A percentile compares a stretch with the other conserved stretches of the same genome.
These are phyloP conservation scores for Phytophthora pisi DNA, from an alignment of 352 stramenopile species.

Conservation along the genomic window DNA sequence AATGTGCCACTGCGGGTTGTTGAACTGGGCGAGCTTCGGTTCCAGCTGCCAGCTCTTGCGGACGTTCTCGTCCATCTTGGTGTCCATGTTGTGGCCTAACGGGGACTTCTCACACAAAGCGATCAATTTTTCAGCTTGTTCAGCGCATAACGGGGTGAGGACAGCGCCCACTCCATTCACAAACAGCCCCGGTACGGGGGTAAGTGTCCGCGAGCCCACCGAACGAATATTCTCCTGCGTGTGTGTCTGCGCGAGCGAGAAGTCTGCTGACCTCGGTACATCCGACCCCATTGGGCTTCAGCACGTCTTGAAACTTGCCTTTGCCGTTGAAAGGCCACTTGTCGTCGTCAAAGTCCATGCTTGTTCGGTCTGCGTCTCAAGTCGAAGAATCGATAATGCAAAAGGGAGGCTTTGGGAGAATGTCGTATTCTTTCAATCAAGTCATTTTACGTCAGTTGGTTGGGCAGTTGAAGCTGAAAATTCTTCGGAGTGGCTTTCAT, in stretches of 20 bases:
- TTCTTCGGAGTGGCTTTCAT: no score
- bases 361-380: background rate
- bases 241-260: background rate
- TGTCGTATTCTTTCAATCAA: no score
- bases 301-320: background rate
- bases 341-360: background rate
- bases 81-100: background rate
- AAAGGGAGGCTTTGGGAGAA: no score
- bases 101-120: constrained; percentile 2
- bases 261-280: background rate
- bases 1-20: background rate
- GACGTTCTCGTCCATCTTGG: constrained; percentile 4
- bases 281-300: no score
- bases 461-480: no score
- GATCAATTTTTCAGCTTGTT: constrained; percentile 4
- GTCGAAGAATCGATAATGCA: background rate
- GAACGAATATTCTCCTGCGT: constrained; percentile 3
- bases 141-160: background rate
- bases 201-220: background rate
- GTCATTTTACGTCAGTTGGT: no score
- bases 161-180: background rate
- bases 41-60: constrained; percentile 6
- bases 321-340: background rate
- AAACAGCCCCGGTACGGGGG: background rate
- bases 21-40: background rate